Evolutionary conservation across 2,329 filamentous ascomycete genomes (phyloP).

Genomic region (Clarireedia homoeocarpa): DNA sequence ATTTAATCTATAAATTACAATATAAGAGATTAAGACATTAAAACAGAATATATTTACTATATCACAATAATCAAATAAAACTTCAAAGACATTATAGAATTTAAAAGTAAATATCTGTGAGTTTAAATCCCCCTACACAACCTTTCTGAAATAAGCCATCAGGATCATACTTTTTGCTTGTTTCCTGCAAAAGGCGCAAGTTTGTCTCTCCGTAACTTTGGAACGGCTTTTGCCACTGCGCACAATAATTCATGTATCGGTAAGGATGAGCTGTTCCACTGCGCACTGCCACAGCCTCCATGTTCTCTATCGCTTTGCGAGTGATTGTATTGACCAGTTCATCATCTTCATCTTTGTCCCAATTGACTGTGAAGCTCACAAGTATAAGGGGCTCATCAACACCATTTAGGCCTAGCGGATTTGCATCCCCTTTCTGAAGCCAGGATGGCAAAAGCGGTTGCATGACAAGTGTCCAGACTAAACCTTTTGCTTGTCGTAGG

Average conservation of each 20-base stretch:
- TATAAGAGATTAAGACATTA: too few relatives aligned
- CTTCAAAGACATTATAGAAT: background rate
- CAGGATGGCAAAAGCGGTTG: slow-evolving; percentile 27
- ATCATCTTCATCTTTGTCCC: slow-evolving; percentile 26
- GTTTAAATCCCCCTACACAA: slow-evolving; percentile 8
- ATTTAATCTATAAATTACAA: too few relatives aligned
- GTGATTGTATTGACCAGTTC: slow-evolving; percentile 24
- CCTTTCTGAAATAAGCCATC: slow-evolving; percentile 10
- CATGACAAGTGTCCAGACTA: slow-evolving; percentile 30
- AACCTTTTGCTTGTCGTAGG: slow-evolving; percentile 24
- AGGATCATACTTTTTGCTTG: slow-evolving; percentile 8
- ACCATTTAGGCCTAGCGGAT: slow-evolving; percentile 25
- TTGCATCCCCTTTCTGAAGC: slow-evolving; percentile 22
- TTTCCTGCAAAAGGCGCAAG: slow-evolving; percentile 9
- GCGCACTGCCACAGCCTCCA: slow-evolving; percentile 27
- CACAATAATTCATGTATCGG: slow-evolving; percentile 29
- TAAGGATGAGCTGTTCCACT: slow-evolving; percentile 21
- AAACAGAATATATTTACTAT: too few relatives aligned
- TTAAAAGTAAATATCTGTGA: background rate
- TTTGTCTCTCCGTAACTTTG: slow-evolving; percentile 27
- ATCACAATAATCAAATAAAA: too few relatives aligned
- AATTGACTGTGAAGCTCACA: slow-evolving; percentile 31
- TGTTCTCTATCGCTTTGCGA: slow-evolving; percentile 26
- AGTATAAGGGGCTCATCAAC: slow-evolving; percentile 26
- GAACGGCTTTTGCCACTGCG: slow-evolving; percentile 25